Base-by-base conservation (phyloP, 2,329 filamentous ascomycete genomes). In the Cladosporium sp. region DNA sequence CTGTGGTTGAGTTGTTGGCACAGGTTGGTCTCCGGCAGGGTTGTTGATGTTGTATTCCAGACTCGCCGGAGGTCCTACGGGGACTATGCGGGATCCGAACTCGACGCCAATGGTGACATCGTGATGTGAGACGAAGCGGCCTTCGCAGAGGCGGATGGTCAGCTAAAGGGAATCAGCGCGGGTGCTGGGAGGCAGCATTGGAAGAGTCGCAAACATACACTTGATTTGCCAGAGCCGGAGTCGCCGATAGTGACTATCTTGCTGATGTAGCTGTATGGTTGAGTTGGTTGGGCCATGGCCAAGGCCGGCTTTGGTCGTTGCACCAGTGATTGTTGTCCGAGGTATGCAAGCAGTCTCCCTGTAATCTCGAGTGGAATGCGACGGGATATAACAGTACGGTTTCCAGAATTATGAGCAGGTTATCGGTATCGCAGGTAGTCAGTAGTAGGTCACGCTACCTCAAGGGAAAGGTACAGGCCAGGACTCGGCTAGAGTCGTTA, bases 231-330 rank as follows among this genome's bases (percentile, higher is more conserved):
- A 77, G 92, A 96, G 77, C 93, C 95, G 55, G 91, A 95, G 83
- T 98, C 95, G 79, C 95, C 95, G 75, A 99, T 93, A 82, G 92
- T 96, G 77, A 98, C 94, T 74, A 99, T 92, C 82, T 99, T 99
- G 79, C 94, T 93, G 78, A 98, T 99, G 84, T 96, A 98, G 83
- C 98, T 93, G 94, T 94, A 98, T 80, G 92, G 90, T 75, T 89
- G 86, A 52, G 66, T 59, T 64, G 66, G 57, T 41, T 64, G 66
- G 36, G 64, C 64, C 64, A 66, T 66, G 63, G 18, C 63, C 24
- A 15, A 55, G 21, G 26, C 34, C 38, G 30, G 18, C 15, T 28
- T 15, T 34, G 24, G 3, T 21, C 8, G 18, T n/a, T n/a, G 47
- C 12, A 14, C 34, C 3, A 4, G 34, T 36, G 12, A 3, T 36